Percentiles rank a stretch among this genome's conserved stretches.
These are phyloP conservation scores for Candida dajiaensis DNA, from an alignment of 805 yeast species.

Conservation along the genomic window DNA sequence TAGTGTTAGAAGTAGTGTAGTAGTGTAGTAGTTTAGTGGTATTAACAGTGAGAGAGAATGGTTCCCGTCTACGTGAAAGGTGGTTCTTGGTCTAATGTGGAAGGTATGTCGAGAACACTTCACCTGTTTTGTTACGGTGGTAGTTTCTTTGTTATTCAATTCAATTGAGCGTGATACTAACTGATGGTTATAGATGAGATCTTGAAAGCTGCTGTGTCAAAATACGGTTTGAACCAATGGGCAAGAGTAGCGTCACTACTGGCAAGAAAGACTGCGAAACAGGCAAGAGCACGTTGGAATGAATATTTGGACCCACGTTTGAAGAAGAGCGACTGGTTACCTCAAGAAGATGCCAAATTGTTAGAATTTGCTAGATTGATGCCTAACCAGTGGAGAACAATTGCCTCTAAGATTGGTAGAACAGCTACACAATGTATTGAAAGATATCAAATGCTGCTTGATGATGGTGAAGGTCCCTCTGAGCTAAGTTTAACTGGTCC, in stretches of 20 bases:
- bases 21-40: too few relatives aligned
- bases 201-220: conserved; percentile 82
- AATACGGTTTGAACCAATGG: conserved; percentile 95
- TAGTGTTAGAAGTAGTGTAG: too few relatives aligned
- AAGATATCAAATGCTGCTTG: conserved; percentile 68
- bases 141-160: background rate
- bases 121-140: background rate
- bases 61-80: conserved; percentile 75
- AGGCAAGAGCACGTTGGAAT: conserved; percentile 88
- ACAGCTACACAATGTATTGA: conserved; percentile 86
- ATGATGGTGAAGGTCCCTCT: conserved; percentile 31
- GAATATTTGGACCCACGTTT: conserved; percentile 81
- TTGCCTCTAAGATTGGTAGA: conserved; percentile 74
- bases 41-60: conserved; percentile 22
- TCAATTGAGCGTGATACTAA: conserved; percentile 5
- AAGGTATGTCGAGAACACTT: too few relatives aligned
- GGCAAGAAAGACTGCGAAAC: conserved; percentile 82
- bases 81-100: conserved; percentile 82
- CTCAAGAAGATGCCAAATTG: conserved; percentile 70
- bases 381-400: conserved; percentile 94
- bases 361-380: conserved; percentile 58
- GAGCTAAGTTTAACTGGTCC: conserved; percentile 42
- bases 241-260: conserved; percentile 82
- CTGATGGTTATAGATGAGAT: conserved; percentile 57
- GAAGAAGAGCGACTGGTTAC: conserved; percentile 59